Evolutionary conservation across 2,329 filamentous ascomycete genomes (phyloP), one percentile per base, ranked within the genome.

Genomic region (Monosporascus sp.): DNA sequence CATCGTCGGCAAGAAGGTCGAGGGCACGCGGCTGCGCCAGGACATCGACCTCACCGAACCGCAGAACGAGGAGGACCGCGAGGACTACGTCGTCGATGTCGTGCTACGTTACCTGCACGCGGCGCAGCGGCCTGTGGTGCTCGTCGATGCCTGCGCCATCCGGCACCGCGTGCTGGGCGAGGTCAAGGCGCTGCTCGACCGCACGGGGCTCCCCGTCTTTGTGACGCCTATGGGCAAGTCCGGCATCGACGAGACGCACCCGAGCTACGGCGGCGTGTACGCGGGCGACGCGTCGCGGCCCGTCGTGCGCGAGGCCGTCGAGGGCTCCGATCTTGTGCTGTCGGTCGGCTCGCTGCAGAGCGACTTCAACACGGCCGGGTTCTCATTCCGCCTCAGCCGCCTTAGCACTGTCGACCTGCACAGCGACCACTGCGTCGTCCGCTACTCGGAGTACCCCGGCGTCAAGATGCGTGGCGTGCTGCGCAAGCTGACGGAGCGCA

Each of bases 151-250:
- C 37, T 94, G 90, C 63, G 87, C 89, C 11, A 84, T 91, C 58
- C 84, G 90, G 37, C 88, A 94, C 65, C 79, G 85, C 43, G 87
- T 88, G 17, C 70, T 92, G 1, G 70, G 82, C 1, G 89, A 94
- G 68, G 84, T 90, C 18, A 83, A 89, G 60, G 80, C 82, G 7
- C 75, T 96, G 17, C 75, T 95, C 49, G 76, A 85, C 55, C 89
- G 86, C 69, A 89, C 89, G 1, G 77, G 82, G 4, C 75, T 96
- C 7, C 90, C 91, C 5, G 87, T 89, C 0, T 95, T 94, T 62
- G 88, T 92, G n/a, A 88, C 90, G 0, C 89, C 90, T 2, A 95
- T 95, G 88, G 90, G 90, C 47, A 96, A 96, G 73, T 83, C 90
- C 18, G 88, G 88, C 20, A 81, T 96, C 47, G 81, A 94, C 63